Evolutionary conservation across 1,139 yeast genomes (phyloP).

Genomic region (Hyphopichia burtonii): DNA sequence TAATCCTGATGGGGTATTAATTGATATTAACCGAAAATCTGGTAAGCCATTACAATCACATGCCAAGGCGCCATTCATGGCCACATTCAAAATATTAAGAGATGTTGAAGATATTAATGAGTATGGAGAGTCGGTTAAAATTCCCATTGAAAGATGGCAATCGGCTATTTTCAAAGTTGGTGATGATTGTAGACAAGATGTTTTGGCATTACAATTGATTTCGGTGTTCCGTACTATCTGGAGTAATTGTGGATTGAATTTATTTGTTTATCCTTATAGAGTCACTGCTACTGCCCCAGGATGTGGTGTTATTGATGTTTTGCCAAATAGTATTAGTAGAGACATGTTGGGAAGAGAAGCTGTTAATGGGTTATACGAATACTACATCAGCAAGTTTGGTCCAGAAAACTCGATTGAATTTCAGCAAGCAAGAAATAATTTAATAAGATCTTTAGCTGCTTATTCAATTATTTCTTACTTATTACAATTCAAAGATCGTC

Average conservation of each 20-base stretch:
- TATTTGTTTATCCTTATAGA: conserved; percentile 88
- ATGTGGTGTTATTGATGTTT: conserved; percentile 96
- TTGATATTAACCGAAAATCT: conserved; percentile 87
- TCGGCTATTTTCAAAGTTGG: conserved; percentile 99
- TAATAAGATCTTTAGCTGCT: conserved; percentile 92
- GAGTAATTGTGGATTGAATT: conserved; percentile 82
- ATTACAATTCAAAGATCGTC: conserved; percentile 95
- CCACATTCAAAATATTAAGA: conserved; percentile 81
- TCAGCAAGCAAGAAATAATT: conserved; percentile 88
- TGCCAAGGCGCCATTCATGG: conserved; percentile 98
- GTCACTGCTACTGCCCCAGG: conserved; percentile 99
- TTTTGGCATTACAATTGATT: conserved; percentile 86
- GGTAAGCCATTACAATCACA: conserved; percentile 98
- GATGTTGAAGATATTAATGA: conserved; percentile 47
- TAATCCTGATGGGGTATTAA: conserved; percentile 92
- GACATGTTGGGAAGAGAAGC: conserved; percentile 99
- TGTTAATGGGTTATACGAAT: conserved; percentile 93
- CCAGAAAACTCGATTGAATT: conserved; percentile 87
- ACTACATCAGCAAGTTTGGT: conserved; percentile 89
- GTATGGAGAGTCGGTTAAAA: conserved; percentile 33
- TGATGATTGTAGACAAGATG: conserved; percentile 98
- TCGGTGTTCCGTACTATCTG: conserved; percentile 91
- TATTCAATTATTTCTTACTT: conserved; percentile 91
- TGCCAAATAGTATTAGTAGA: conserved; percentile 91
- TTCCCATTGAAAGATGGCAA: conserved; percentile 68